Conservation (phyloP, 2,329 filamentous ascomycete genomes). For the Penicillium fuscoglaucum region DNA sequence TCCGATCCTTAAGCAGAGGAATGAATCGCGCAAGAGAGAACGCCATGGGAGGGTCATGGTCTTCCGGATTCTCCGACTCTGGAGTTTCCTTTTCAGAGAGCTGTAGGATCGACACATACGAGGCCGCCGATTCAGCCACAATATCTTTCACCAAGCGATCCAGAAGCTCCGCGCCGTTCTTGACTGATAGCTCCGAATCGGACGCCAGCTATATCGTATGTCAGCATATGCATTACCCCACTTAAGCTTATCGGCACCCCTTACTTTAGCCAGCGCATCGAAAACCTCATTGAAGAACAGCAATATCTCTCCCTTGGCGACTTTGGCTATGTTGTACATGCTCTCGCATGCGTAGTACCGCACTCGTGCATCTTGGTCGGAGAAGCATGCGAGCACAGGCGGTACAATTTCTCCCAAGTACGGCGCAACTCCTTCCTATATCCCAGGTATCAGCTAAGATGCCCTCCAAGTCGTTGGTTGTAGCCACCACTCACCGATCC, state of each 20-base stretch:
- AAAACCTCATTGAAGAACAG: conserved; percentile 99
- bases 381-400: conserved; percentile 94
- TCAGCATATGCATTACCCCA: conserved; percentile 10
- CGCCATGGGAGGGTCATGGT: conserved; percentile 68
- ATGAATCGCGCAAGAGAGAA: conserved; percentile 92
- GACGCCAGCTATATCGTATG: conserved; percentile 70
- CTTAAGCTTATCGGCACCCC: conserved; percentile 15
- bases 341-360: conserved; percentile 98
- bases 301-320: conserved; percentile 95
- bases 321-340: conserved; percentile 99
- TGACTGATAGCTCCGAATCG: conserved; percentile 93
- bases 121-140: conserved; percentile 89
- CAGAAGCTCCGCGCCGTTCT: conserved; percentile 93
- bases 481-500: conserved; percentile 69
- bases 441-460: conserved; percentile 7
- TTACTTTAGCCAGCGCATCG: conserved; percentile 91
- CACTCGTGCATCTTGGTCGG: conserved; percentile 94
- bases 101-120: conserved; percentile 88
- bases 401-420: conserved; percentile 94
- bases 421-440: conserved; percentile 75
- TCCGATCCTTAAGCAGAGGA: conserved; percentile 87
- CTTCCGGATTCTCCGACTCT: conserved; percentile 42
- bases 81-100: conserved; percentile 52
- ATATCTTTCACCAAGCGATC: conserved; percentile 96
- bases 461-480: not conserved